These are phyloP conservation scores for Talaromyces sp. DNA, from an alignment of 2,329 filamentous ascomycete genomes.

Conservation along the genomic window DNA sequence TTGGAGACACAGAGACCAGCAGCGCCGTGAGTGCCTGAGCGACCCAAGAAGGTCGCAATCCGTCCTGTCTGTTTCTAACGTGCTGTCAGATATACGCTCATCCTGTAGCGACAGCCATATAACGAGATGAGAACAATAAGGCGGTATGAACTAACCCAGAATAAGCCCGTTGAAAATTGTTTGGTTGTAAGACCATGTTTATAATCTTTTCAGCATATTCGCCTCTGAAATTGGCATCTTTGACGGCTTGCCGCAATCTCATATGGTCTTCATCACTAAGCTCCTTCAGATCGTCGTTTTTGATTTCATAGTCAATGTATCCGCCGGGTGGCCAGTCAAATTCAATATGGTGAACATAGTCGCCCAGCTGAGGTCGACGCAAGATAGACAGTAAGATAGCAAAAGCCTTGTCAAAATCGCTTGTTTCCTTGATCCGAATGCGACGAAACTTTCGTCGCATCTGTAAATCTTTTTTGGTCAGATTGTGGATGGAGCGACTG, in stretches of 20 bases:
- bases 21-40: conserved; percentile 23
- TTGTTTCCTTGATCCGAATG: conserved; percentile 13
- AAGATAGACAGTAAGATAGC: conserved; percentile 22
- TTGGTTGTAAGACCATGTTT: conserved; percentile 23
- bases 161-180: not conserved
- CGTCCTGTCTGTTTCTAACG: not conserved
- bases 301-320: not conserved
- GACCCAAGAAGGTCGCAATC: conserved; percentile 13
- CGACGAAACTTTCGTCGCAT: conserved; percentile 6
- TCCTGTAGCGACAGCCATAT: not conserved
- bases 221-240: conserved; percentile 19
- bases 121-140: not conserved
- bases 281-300: conserved; percentile 9
- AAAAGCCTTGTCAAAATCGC: conserved; percentile 19
- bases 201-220: conserved; percentile 16
- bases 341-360: conserved; percentile 23
- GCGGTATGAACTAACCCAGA: not conserved
- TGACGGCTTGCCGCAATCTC: conserved; percentile 19
- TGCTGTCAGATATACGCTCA: not conserved
- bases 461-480: conserved; percentile 16
- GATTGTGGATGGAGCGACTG: conserved; percentile 16
- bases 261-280: conserved; percentile 17
- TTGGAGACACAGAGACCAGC: conserved; percentile 24
- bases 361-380: conserved; percentile 21
- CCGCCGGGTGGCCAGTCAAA: not conserved